Base-by-base conservation (phyloP, 345 rosid genomes). In the Lenwebbia sp. region DNA sequence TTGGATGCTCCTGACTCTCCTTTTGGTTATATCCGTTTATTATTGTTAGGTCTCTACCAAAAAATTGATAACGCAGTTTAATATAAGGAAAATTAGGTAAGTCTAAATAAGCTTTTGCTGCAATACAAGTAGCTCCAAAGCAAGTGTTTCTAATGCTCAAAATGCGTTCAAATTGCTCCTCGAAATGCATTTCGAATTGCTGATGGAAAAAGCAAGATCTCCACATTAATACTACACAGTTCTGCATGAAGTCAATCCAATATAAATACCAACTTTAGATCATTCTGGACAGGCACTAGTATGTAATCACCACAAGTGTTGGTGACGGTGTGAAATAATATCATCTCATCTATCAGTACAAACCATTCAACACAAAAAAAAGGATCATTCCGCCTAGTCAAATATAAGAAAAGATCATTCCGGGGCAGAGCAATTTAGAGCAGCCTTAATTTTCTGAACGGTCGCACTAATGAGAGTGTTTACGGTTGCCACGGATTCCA, bases 381-480 rank as follows among this genome's bases (percentile, higher is more conserved):
- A 30, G 76, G 76, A 65, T 30, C 76, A 30, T 33, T 15, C 23
- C 41, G 76, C 76, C 76, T 30, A 33, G 76, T 65, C 44, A 33
- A 30, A 50, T 8, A 47, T 47, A 22, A 47, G 49, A 81, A 52
- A 37, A 37, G 5, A 10, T 88, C 75, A 90, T 57, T 91, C 90
- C 55, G 65, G 47, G 62, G 70, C 51, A 82, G 89, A 82, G 88
- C 91, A 91, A 81, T 88, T 87, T 53, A 95, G 83, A 44, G 91
- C 90, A 55, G 14, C 78, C 90, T 90, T 95, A 55, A 94, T 90
- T 54, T 75, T 90, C 62, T 91, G 91, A 84, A 92, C 89, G 22
- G 95, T 94, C 7, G 90, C 76, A 89, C 92, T 94, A 58, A 95
- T 88, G 53, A 95, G 92, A 56, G 89, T 84, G 86, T 87, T 92